phyloP scores from a whole-genome alignment of 164 flowering plant genomes.

The Tetrastigma voinierianum region DNA sequence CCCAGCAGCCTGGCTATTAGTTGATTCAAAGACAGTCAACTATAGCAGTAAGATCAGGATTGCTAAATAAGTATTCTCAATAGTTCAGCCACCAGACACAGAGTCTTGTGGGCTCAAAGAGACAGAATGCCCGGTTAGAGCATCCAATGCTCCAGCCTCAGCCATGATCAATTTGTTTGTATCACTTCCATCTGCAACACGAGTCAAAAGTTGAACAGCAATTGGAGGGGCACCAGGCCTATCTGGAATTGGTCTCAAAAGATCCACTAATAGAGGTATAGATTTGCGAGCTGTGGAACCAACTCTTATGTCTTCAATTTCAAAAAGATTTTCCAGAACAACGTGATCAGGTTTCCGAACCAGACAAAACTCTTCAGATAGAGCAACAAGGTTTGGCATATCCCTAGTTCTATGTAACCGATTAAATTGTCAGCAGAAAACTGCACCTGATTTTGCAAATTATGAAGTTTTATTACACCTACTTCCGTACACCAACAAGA shows the following conservation, averaged over 20 bases:
- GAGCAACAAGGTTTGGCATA: conserved; percentile 61
- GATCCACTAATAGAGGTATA: conserved; percentile 79
- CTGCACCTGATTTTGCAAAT: conserved; percentile 84
- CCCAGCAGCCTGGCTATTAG: conserved; percentile 87
- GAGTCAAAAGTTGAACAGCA: conserved; percentile 62
- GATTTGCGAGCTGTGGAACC: conserved; percentile 75
- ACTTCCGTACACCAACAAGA: conserved; percentile 57
- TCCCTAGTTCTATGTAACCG: conserved; percentile 68
- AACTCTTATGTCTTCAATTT: conserved; percentile 68
- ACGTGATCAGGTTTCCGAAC: conserved; percentile 62
- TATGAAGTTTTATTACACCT: conserved; percentile 56
- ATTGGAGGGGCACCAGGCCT: conserved; percentile 80
- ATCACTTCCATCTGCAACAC: conserved; percentile 76
- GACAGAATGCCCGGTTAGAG: conserved; percentile 66
- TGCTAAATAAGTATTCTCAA: no score
- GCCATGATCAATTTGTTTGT: conserved; percentile 76
- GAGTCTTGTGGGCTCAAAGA: conserved; percentile 86
- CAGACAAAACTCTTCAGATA: conserved; percentile 71
- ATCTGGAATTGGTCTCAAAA: conserved; percentile 84
- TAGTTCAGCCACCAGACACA: no score
- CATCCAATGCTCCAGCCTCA: conserved; percentile 89
- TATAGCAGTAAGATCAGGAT: no score
- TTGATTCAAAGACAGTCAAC: conserved; percentile 70
- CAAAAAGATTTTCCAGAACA: conserved; percentile 69
- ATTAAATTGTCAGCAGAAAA: conserved; percentile 61